A percentile compares a stretch with the other conserved stretches of the same genome.
These are phyloP conservation scores for Sugiyamaella grinbergsii DNA, from an alignment of 1,139 yeast species.

Conservation along the genomic window DNA sequence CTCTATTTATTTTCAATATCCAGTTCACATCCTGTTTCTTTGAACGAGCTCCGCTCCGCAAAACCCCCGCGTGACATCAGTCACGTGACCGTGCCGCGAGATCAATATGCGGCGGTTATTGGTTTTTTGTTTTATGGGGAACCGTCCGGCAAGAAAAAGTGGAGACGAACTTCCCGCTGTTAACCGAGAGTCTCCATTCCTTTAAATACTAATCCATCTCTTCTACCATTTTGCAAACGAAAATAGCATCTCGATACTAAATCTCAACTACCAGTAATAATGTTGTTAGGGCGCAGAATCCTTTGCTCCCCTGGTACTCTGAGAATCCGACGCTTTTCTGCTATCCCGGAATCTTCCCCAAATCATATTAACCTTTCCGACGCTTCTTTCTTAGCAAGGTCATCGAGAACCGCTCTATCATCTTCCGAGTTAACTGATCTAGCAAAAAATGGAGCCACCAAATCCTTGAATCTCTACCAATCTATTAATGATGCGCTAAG, in stretches of 20 bases:
- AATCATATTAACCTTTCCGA: constrained; percentile 35
- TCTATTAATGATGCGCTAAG: constrained; percentile 43
- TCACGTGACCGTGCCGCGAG: not conserved
- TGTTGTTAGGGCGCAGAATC: not conserved
- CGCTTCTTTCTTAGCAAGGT: constrained; percentile 35
- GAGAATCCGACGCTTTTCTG: constrained; percentile 4
- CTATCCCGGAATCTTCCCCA: constrained; percentile 16
- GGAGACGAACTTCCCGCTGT: constrained; percentile 8
- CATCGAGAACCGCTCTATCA: constrained; percentile 30
- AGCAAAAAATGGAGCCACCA: constrained; percentile 31
- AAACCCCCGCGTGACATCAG: not conserved
- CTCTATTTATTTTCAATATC: no score
- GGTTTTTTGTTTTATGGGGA: not conserved
- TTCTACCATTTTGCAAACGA: not conserved
- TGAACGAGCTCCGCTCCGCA: no score
- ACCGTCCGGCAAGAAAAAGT: not conserved
- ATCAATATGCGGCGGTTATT: not conserved
- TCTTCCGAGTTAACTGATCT: constrained; percentile 28
- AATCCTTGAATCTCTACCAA: constrained; percentile 41
- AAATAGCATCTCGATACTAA: not conserved
- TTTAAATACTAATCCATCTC: not conserved
- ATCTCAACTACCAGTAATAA: not conserved
- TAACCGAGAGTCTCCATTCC: constrained; percentile 7
- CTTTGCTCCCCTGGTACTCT: not conserved
- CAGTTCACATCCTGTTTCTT: no score